Percentiles rank a stretch among this genome's conserved stretches.
phyloP scores from a whole-genome alignment of 345 rosid species.

The Salix viminalis region DNA sequence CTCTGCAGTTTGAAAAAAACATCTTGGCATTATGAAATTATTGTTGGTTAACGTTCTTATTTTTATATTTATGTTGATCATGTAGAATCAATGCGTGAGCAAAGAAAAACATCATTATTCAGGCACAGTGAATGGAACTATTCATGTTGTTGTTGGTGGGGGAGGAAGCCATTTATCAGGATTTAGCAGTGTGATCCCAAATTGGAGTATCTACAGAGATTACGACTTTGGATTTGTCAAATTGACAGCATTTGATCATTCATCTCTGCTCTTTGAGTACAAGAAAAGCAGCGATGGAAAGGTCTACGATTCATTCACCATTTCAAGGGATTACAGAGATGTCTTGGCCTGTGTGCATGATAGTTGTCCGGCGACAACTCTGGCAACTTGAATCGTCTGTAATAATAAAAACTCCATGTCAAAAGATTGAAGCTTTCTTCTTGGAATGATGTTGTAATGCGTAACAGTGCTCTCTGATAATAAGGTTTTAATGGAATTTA shows the following conservation, averaged over 20 bases:
- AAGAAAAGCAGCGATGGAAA: slow-evolving; percentile 72
- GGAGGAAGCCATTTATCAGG: slow-evolving; percentile 66
- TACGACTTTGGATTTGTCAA: slow-evolving; percentile 76
- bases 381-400: slow-evolving; percentile 41
- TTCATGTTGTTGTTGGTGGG: slow-evolving; percentile 87
- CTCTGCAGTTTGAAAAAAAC: too few relatives aligned
- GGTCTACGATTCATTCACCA: slow-evolving; percentile 75
- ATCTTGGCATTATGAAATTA: too few relatives aligned
- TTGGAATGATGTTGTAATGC: background rate
- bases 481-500: background rate
- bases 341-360: slow-evolving; percentile 74
- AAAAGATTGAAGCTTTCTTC: background rate
- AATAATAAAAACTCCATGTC: background rate
- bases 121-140: slow-evolving; percentile 66
- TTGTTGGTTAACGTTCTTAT: too few relatives aligned
- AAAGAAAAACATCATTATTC: slow-evolving; percentile 50
- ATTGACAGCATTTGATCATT: slow-evolving; percentile 68
- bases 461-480: background rate
- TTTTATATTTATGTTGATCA: slow-evolving; percentile 6
- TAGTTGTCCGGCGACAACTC: slow-evolving; percentile 59
- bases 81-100: slow-evolving; percentile 68
- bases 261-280: slow-evolving; percentile 81
- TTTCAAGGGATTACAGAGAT: slow-evolving; percentile 80
- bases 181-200: slow-evolving; percentile 46
- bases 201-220: slow-evolving; percentile 76